Base-by-base conservation (phyloP, 495 filamentous ascomycete species). In the Polyplosphaeria fusca region DNA sequence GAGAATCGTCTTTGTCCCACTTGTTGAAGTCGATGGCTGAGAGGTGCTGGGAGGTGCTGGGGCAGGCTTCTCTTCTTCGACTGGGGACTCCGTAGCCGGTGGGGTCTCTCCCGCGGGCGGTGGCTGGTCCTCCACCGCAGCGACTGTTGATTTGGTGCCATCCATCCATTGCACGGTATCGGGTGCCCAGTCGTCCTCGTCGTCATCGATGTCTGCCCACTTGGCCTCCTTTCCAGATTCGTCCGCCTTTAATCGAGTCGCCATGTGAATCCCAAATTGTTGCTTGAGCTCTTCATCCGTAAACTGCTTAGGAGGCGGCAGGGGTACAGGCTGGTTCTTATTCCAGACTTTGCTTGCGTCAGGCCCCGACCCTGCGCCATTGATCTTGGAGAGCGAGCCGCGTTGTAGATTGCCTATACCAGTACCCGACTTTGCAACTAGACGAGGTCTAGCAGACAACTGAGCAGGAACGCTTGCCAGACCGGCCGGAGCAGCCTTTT, bases 161-260 rank as follows among this genome's bases (percentile, higher is more conserved):
- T 99, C 93, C 60, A 86, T 90, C 93, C 93, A 99, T 60, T 95
- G 89, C 56, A 97, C 95, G 5, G 87, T 86, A 59, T 97, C 91
- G 0, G 93, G 94, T 2, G 87, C 90, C 93, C 93, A 99, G 68
- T 97, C 91, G 52, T 97, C 93, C 68, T 96, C 91, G 60, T 99
- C 93, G 54, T 99, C 93, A 55, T 97, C 93, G 54, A 98, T 96
- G 74, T 99, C 93, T 16, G 94, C 93, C 93, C 93, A 99, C 68
- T 90, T 92, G 14, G 90, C 83, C 47, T 92, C 88, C 55, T 91
- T 91, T 14, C 86, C 85, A 38, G 80, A 82, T 13, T 83, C 82
- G 65, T 97, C 91, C 50, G 89, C 81, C 46, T 91, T 86, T 20
- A 99, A 83, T 49, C 93, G 83, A 38, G 83, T 94, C 9, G 93